Evolutionary conservation across 2,329 filamentous ascomycete species (phyloP).

Genomic region (Myriosclerotinia duriaeana): DNA sequence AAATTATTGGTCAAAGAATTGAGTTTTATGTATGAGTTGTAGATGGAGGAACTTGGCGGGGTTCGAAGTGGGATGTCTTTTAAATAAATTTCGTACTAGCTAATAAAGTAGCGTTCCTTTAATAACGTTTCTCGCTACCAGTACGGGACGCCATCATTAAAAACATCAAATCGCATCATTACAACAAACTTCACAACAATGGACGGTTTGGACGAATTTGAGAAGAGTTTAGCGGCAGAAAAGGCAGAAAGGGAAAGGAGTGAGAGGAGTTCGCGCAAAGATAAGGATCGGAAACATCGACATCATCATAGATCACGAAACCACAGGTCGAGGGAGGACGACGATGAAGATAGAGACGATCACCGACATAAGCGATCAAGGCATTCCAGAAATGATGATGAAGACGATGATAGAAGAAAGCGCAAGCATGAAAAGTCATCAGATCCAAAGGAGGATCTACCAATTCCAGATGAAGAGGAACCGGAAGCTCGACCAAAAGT

Average conservation of each 20-base stretch:
- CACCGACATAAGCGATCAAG: constrained; percentile 64
- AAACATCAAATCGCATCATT: constrained; percentile 18
- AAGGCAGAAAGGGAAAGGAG: constrained; percentile 54
- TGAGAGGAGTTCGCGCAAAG: constrained; percentile 49
- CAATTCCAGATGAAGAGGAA: constrained; percentile 53
- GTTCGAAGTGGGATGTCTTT: constrained; percentile 32
- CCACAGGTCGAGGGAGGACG: constrained; percentile 37
- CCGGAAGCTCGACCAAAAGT: constrained; percentile 31
- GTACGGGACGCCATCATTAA: not conserved
- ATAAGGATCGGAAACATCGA: constrained; percentile 42
- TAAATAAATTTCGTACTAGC: constrained; percentile 27
- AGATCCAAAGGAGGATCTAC: constrained; percentile 53
- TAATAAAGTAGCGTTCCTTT: constrained; percentile 20
- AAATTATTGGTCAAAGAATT: not conserved
- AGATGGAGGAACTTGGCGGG: constrained; percentile 29
- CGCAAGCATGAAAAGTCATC: constrained; percentile 45
- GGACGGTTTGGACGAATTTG: constrained; percentile 69
- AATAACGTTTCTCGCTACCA: constrained; percentile 19
- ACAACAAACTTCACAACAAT: constrained; percentile 40
- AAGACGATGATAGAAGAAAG: constrained; percentile 39
- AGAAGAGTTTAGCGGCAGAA: constrained; percentile 69
- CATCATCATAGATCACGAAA: constrained; percentile 39
- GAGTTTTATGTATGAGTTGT: constrained; percentile 14
- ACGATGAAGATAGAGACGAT: constrained; percentile 42
- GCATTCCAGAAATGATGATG: constrained; percentile 42